Evolutionary conservation across 2,329 filamentous ascomycete genomes (phyloP), one percentile per base, ranked within the genome.

Genomic region (Xylariaceae sp.): DNA sequence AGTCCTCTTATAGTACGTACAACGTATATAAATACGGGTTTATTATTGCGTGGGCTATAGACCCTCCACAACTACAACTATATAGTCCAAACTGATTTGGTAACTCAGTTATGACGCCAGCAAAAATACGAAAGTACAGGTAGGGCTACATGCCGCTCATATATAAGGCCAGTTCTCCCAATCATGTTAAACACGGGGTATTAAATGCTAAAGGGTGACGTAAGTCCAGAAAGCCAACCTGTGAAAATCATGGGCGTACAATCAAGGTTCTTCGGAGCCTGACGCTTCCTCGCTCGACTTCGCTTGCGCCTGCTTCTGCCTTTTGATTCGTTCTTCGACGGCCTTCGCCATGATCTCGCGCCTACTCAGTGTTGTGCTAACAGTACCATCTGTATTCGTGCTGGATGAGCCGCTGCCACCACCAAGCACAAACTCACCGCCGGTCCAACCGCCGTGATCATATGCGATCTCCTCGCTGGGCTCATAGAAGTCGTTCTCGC

Each of bases 391-490:
- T 5, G 26, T 32, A 8, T 37, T 15, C 39, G 4, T 16, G 16
- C 47, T 30, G 20, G 45, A 40, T 50, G 35, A 50, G 46, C 11
- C 43, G 50, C 70, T 69, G 1, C 72, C 75, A 37, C 80, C 82
- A 29, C 87, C 87, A 11, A 91, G 78, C 13, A 91, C 86, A 71
- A 89, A 93, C 64, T 91, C 85, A 2, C 91, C 90, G 4, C 90
- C 90, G 0, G 81, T 86, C 89, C 89, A 92, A 0, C 87, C 89
- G 3, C 88, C 87, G 61, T 88, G 82, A 66, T 92, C 88, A 59
- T 87, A 77, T 29, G 81, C 74, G 18, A 81, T 76, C 40, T 79
- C 81, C 6, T 80, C 82, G 15, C 73, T 72, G 57, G 80, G 77
- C 61, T 83, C 79, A 35, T 81, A 82, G 73, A 81, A 72, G 75